Evolutionary conservation across 495 filamentous ascomycete species (phyloP).

Genomic region (Penicillium verhagenii): DNA sequence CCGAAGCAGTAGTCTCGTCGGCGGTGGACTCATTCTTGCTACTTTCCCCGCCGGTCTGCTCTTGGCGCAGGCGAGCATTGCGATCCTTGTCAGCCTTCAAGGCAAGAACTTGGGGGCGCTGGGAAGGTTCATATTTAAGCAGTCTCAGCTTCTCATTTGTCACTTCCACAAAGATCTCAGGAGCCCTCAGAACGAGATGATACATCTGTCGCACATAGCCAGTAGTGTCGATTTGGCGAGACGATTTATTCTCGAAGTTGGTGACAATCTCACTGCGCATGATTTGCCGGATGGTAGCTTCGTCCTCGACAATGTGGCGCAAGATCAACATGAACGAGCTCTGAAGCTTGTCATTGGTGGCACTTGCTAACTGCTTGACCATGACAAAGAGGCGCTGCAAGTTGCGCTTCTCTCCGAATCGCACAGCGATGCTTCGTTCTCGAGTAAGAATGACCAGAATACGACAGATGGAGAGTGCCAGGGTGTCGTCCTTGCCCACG

Average conservation of each 20-base stretch:
- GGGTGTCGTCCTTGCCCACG: constrained; percentile 79
- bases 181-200: constrained; percentile 78
- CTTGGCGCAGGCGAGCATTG: constrained; percentile 27
- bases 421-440: constrained; percentile 66
- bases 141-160: constrained; percentile 82
- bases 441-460: constrained; percentile 90
- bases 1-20: constrained; percentile 32
- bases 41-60: constrained; percentile 27
- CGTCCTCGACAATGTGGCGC: constrained; percentile 92
- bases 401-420: constrained; percentile 81
- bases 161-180: constrained; percentile 87
- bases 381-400: constrained; percentile 89
- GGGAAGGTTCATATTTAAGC: constrained; percentile 54
- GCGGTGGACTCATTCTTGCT: constrained; percentile 26
- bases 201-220: constrained; percentile 75
- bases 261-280: constrained; percentile 88
- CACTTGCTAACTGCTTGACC: constrained; percentile 83
- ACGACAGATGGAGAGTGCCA: constrained; percentile 80
- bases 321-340: constrained; percentile 83
- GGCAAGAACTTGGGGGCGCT: constrained; percentile 58
- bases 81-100: constrained; percentile 52
- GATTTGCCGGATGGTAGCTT: constrained; percentile 82
- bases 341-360: constrained; percentile 71
- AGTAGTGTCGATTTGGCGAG: constrained; percentile 64
- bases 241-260: constrained; percentile 64